Conservation (phyloP, 208 protist species). For the Leishmania mexicana region DNA sequence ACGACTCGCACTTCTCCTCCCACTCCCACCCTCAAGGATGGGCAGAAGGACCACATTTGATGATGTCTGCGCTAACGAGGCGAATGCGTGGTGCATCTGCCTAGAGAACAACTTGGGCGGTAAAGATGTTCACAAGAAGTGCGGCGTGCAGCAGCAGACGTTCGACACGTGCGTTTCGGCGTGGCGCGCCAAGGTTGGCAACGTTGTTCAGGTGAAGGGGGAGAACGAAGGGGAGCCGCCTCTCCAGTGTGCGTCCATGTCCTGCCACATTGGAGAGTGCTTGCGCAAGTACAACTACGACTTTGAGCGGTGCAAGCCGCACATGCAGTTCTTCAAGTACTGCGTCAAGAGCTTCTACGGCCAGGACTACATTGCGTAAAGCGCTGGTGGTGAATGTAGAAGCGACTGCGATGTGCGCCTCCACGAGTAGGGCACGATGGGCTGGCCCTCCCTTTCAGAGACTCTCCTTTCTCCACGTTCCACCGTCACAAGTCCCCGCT, state of each 20-base stretch:
- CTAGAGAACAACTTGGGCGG: conserved; percentile 57
- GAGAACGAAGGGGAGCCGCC: conserved; percentile 80
- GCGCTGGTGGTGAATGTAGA: background rate
- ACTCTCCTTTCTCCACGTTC: background rate
- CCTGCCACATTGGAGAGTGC: conserved; percentile 74
- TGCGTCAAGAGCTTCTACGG: conserved; percentile 84
- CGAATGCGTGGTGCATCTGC: conserved; percentile 62
- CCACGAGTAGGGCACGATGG: background rate
- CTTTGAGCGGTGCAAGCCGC: conserved; percentile 69
- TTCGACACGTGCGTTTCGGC: conserved; percentile 67
- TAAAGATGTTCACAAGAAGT: conserved; percentile 35
- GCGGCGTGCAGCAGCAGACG: conserved; percentile 25
- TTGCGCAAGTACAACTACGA: conserved; percentile 76
- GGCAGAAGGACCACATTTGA: conserved; percentile 15
- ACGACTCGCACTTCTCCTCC: background rate
- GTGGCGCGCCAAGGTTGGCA: conserved; percentile 57
- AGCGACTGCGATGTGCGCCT: background rate
- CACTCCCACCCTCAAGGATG: conserved; percentile 3
- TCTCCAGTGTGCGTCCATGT: conserved; percentile 74
- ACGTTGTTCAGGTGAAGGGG: conserved; percentile 52
- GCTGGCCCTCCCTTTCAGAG: background rate
- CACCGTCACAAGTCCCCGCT: background rate
- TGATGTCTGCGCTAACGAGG: conserved; percentile 64
- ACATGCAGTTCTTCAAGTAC: conserved; percentile 81
- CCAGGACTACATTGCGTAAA: conserved; percentile 52